Evolutionary conservation across 495 filamentous ascomycete genomes (phyloP).

Genomic region (Glonium stellatum): DNA sequence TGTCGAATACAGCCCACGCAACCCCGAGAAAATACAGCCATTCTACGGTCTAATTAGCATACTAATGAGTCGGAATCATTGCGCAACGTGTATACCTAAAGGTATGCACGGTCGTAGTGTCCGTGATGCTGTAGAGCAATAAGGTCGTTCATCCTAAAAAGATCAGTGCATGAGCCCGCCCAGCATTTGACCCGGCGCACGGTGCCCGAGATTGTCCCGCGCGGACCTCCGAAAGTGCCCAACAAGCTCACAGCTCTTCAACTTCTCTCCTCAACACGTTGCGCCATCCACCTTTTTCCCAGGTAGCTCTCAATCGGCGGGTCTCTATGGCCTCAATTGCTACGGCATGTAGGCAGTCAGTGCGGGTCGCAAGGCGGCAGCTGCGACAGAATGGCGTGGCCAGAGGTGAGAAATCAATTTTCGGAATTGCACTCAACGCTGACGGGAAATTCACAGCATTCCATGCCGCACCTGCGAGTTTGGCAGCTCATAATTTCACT

Average conservation of each 20-base stretch:
- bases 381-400: slow-evolving; percentile 21
- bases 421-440: slow-evolving; percentile 11
- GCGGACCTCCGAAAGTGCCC: slow-evolving; percentile 16
- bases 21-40: slow-evolving; percentile 20
- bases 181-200: background rate
- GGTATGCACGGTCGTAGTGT: background rate
- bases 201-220: background rate
- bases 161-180: background rate
- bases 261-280: slow-evolving; percentile 2
- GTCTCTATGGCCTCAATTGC: slow-evolving; percentile 30
- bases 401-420: slow-evolving; percentile 20
- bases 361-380: slow-evolving; percentile 26
- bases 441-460: slow-evolving; percentile 45
- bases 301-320: background rate
- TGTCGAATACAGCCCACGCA: slow-evolving; percentile 11
- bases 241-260: slow-evolving; percentile 21
- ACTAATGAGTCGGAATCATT: background rate
- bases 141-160: background rate
- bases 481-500: slow-evolving; percentile 69
- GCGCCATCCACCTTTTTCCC: slow-evolving; percentile 1
- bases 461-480: slow-evolving; percentile 47
- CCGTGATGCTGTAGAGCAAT: background rate
- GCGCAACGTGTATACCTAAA: background rate
- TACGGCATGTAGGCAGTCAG: slow-evolving; percentile 26
- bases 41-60: slow-evolving; percentile 4